phyloP scores from a whole-genome alignment of 225 moss, liverwort and hornwort genomes.

The Antitrichia curtipendula region DNA sequence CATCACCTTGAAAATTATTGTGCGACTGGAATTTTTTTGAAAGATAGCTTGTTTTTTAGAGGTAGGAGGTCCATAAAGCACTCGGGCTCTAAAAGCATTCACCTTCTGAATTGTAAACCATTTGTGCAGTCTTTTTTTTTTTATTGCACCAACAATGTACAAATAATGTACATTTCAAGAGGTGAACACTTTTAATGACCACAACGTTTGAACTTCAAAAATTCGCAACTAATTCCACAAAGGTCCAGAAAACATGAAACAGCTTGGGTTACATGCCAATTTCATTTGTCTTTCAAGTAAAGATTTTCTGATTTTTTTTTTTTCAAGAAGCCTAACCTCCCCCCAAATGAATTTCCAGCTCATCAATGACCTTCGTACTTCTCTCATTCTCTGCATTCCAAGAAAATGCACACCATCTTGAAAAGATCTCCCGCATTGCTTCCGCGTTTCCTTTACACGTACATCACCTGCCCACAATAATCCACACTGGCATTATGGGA shows the following conservation, averaged over 20 bases:
- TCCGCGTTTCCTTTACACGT: background rate
- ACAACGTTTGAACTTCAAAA: background rate
- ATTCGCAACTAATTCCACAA: background rate
- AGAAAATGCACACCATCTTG: background rate
- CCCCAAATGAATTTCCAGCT: background rate
- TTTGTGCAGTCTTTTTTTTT: background rate
- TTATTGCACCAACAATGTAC: background rate
- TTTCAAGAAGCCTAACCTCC: background rate
- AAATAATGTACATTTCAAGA: background rate
- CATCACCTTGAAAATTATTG: background rate
- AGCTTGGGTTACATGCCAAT: background rate
- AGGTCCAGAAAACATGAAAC: background rate
- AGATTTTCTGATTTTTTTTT: too few species aligned
- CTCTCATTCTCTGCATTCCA: background rate
- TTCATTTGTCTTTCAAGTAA: background rate
- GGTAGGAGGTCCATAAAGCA: background rate
- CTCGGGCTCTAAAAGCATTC: rapidly evolving
- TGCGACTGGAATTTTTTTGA: too few species aligned
- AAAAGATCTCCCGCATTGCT: background rate
- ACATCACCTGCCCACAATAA: background rate
- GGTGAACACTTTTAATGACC: too few species aligned
- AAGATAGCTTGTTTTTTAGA: too few species aligned
- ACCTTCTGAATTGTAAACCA: background rate
- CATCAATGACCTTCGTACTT: background rate
- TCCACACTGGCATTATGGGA: background rate